phyloP scores from a whole-genome alignment of 495 filamentous ascomycete species.

The Oidiodendron maius region DNA sequence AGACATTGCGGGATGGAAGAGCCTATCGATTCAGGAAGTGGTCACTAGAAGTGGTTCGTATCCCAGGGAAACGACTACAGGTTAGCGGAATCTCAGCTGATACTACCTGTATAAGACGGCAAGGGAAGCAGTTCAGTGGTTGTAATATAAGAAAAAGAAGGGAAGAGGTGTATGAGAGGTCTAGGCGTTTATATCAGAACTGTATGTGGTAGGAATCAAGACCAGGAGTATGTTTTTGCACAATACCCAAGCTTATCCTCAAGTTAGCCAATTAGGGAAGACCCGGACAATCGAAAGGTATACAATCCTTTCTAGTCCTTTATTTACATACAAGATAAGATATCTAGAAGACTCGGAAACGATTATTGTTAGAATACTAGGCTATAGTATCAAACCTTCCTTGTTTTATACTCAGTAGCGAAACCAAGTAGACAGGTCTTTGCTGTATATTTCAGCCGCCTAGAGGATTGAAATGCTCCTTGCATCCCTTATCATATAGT shows the following conservation, averaged over 20 bases:
- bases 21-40: no score
- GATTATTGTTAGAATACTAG: slow-evolving; percentile 7
- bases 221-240: background rate
- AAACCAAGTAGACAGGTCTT: no score
- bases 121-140: background rate
- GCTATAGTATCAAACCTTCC: slow-evolving; percentile 15
- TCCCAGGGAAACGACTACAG: slow-evolving; percentile 2
- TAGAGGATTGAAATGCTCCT: slow-evolving; percentile 15
- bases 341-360: slow-evolving; percentile 13
- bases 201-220: background rate
- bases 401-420: slow-evolving; percentile 10
- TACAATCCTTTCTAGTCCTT: slow-evolving; percentile 8
- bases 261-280: background rate
- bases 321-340: slow-evolving; percentile 11
- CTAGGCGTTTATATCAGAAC: background rate
- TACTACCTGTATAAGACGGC: no score
- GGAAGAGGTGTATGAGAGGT: background rate
- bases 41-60: slow-evolving; percentile 1
- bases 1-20: slow-evolving; percentile 1
- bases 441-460: slow-evolving; percentile 13
- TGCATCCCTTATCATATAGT: no score
- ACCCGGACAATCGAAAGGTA: background rate
- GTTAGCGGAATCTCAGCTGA: no score
- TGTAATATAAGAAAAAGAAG: background rate
- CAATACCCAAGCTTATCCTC: background rate